Evolutionary conservation across 2,329 filamentous ascomycete species (phyloP).

Genomic region (Echinosphaeria canescens): DNA sequence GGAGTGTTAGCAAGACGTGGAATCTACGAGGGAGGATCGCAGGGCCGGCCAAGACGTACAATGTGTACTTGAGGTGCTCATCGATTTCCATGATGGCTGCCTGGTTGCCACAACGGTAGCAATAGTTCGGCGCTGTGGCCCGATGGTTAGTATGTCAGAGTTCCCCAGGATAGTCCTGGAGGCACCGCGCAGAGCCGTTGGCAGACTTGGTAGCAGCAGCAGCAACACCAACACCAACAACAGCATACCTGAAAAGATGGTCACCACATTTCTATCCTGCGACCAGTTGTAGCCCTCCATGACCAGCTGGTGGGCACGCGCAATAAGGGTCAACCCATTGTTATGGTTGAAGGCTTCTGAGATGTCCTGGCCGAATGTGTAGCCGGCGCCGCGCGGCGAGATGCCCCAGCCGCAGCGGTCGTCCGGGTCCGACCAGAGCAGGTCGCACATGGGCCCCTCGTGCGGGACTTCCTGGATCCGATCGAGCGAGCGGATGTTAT

Average conservation of each 20-base stretch:
- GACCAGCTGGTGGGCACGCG: conserved; percentile 89
- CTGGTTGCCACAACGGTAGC: conserved; percentile 97
- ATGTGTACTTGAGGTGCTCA: conserved; percentile 97
- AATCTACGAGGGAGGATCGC: background rate
- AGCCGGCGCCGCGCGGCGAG: conserved; percentile 81
- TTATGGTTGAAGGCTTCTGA: conserved; percentile 99
- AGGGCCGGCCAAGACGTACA: conserved; percentile 38
- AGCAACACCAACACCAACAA: no score
- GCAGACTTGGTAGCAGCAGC: no score
- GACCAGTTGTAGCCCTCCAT: conserved; percentile 99
- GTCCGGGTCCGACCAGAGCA: conserved; percentile 96
- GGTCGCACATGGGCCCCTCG: conserved; percentile 94
- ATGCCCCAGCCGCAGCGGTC: conserved; percentile 94
- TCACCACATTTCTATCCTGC: conserved; percentile 93
- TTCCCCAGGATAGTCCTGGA: conserved; percentile 1
- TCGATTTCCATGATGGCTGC: conserved; percentile 99
- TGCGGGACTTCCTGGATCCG: conserved; percentile 97
- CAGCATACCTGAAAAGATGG: conserved; percentile 76
- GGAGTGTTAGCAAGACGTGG: conserved; percentile 1
- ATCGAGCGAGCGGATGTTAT: conserved; percentile 88
- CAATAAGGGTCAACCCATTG: conserved; percentile 89
- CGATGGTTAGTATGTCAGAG: conserved; percentile 9
- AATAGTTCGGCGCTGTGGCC: conserved; percentile 62
- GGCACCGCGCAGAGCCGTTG: no score
- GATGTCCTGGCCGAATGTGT: conserved; percentile 93